phyloP scores from a whole-genome alignment of 2,329 filamentous ascomycete genomes.

The Coniochaeta pulveracea region DNA sequence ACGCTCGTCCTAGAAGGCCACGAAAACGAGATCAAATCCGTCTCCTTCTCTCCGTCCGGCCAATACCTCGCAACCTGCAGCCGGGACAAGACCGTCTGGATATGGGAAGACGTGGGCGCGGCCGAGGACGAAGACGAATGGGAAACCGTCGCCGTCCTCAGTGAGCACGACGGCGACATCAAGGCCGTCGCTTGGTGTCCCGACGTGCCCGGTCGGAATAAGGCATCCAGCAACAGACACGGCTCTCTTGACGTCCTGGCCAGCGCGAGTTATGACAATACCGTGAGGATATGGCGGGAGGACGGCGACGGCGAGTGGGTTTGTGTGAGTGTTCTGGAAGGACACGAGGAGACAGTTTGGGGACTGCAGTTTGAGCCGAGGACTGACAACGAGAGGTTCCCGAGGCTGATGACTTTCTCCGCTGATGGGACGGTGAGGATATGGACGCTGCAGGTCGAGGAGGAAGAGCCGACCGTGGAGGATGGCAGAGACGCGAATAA shows the following conservation, averaged over 20 bases:
- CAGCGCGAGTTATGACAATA: constrained; percentile 90
- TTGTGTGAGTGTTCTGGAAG: constrained; percentile 70
- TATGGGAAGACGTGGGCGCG: constrained; percentile 83
- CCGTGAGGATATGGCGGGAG: constrained; percentile 78
- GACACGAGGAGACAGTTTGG: constrained; percentile 84
- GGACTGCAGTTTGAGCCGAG: constrained; percentile 60
- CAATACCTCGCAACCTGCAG: constrained; percentile 81
- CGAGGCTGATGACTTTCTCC: constrained; percentile 68
- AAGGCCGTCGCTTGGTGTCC: constrained; percentile 93
- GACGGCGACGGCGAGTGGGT: constrained; percentile 87
- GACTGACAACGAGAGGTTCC: constrained; percentile 30
- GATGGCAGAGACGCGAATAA: constrained; percentile 14
- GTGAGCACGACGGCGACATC: constrained; percentile 90
- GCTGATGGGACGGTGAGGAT: constrained; percentile 72
- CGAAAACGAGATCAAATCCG: constrained; percentile 81
- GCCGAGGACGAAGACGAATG: constrained; percentile 81
- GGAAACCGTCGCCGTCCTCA: constrained; percentile 89
- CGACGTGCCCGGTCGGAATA: constrained; percentile 39
- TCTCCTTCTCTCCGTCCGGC: constrained; percentile 63
- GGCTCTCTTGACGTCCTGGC: constrained; percentile 63
- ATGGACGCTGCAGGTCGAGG: constrained; percentile 57
- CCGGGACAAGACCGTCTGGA: constrained; percentile 91
- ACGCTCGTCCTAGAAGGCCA: constrained; percentile 88
- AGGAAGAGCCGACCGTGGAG: constrained; percentile 28
- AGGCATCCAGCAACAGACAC: constrained; percentile 25